Evolutionary conservation across 2,329 filamentous ascomycete species (phyloP), one percentile per base, ranked within the genome.

Genomic region (Aspergillus pseudoviridinutans): DNA sequence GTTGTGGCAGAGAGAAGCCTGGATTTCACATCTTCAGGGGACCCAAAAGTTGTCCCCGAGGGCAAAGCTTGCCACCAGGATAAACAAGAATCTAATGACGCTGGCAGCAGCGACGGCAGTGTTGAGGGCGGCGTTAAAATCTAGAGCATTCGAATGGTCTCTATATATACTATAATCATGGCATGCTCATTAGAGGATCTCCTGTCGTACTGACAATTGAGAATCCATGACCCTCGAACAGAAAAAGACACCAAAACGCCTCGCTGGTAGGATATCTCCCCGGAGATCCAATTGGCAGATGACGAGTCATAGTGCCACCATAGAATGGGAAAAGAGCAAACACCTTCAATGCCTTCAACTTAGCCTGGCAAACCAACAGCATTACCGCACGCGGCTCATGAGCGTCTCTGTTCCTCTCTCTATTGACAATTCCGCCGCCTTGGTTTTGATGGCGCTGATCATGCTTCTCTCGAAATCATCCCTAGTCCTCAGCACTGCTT

Each of bases 381-480:
- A 61, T 71, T 64, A 95, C 76, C 92, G 94, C 51, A 97, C 85
- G 77, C 91, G 93, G 61, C 90, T 87, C 93, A 99, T 97, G 61
- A 99, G 90, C 2, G 94, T 97, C 77, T 97, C 93, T 20, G 84
- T 76, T 0, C 91, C 92, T 61, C 92, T 84, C 61, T 89, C 87
- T 1, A 92, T 87, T 58, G 89, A 87, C 64, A 96, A 84, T 74
- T 91, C 90, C 7, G 91, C 92, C n/a, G 92, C 93, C 71, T 87
- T 85, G 2, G 87, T 86, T 80, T 97, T 97, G 51, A 97, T 88
- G 20, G 86, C 84, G 70, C 91, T 94, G 62, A 97, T 75, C 90
- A 97, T 91, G 59, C 85, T 84, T 64, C 93, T 82, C 74, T 97
- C 94, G 76, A 96, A 97, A 78, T 99, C 94, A 74, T 99, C 94